Base-by-base conservation (phyloP, 495 filamentous ascomycete species). In the Neurospora africana region DNA sequence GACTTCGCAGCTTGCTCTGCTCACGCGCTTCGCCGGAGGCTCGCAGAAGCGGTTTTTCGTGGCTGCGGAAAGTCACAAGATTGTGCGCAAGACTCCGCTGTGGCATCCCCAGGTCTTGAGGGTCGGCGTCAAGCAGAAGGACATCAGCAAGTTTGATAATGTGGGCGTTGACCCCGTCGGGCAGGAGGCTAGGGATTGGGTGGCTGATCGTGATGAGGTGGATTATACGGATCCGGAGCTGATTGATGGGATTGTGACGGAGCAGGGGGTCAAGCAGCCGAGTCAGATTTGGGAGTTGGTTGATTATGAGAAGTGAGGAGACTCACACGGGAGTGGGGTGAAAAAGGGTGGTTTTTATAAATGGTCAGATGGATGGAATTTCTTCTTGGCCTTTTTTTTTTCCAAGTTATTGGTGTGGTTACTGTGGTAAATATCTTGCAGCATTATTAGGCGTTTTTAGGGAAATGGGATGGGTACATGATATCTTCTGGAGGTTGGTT, bases 31-130 rank as follows among this genome's bases (percentile, higher is more conserved):
- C 4, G 88, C 90, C 72, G 87, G 88, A 6, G 78, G 77, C 40
- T 72, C 75, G 17, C 73, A 73, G 7, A 93, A 93, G 77, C 91
- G 91, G 0, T 92, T 98, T 79, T 97, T 94, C 78, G 94, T 97
- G 33, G 93, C 93, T 8, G 92, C 92, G 5, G 95, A 99, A 81
- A 97, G 92, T 75, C 95, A 99, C 83, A 99, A 97, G 81, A 40
- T 83, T 70, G 79, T 77, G 71, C 78, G 76, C 30, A 79, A 79
- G 69, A 76, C 75, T 4, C 72, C 77, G 1, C 74, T 76, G 9
- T 67, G 71, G 17, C 69, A 79, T 27, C 78, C 78, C 2, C 76
- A 76, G 53, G 74, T 78, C 33, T 65, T 71, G 27, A 70, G 76
- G 17, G 69, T 79, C 19, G 77, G 75, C 33, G 88, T 95, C 69